Evolutionary conservation across 139 green algal genomes (phyloP).

Genomic region (Picochlorum sp.): DNA sequence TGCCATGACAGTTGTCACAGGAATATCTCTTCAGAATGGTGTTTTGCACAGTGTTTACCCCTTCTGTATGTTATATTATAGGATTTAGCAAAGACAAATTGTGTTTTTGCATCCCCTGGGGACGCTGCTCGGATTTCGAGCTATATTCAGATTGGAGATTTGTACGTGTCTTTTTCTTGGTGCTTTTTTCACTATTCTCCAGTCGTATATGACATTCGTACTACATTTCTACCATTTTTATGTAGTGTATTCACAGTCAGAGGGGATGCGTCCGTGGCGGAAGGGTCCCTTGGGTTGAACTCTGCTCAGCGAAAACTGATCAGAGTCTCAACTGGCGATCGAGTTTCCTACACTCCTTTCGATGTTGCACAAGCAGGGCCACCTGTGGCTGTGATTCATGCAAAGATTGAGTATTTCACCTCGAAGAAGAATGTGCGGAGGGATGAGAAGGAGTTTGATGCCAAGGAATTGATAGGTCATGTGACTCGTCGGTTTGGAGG

Average conservation of each 20-base stretch:
- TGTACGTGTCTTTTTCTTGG: constrained; percentile 5
- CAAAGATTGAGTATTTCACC: constrained; percentile 51
- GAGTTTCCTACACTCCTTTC: constrained; percentile 34
- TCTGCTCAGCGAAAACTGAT: constrained; percentile 69
- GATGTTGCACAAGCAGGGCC: constrained; percentile 30
- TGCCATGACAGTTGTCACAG: no score
- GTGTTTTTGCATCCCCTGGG: constrained; percentile 43
- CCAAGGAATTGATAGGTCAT: constrained; percentile 47
- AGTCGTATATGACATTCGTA: not conserved
- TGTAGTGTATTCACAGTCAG: constrained; percentile 17
- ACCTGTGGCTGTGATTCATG: constrained; percentile 51
- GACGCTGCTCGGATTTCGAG: constrained; percentile 31
- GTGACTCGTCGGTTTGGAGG: constrained; percentile 46
- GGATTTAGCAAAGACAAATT: constrained; percentile 64
- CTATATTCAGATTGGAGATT: constrained; percentile 3
- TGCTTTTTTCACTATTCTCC: not conserved
- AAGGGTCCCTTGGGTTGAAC: constrained; percentile 71
- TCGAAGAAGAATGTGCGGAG: constrained; percentile 34
- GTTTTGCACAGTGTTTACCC: not conserved
- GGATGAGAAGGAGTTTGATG: constrained; percentile 49
- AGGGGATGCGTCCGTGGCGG: constrained; percentile 37
- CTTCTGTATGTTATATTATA: constrained; percentile 9
- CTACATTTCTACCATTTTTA: not conserved
- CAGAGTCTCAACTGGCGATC: constrained; percentile 53
- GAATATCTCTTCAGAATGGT: no score